A percentile compares a stretch with the other conserved stretches of the same genome.
Evolutionary conservation across 106 monocot species (phyloP).

Genomic region (Platanthera zijinensis): DNA sequence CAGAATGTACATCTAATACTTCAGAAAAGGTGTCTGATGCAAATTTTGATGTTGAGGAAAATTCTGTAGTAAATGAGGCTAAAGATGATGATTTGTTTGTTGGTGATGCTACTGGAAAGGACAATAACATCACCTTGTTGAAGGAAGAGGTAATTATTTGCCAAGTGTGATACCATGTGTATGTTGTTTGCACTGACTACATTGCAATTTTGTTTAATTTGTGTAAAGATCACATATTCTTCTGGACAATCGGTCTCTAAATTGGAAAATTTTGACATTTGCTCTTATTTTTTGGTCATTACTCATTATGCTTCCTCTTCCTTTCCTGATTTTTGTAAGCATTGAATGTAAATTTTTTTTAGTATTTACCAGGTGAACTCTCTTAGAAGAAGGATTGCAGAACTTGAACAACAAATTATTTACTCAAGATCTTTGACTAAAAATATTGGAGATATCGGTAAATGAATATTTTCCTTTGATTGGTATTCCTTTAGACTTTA

Average conservation of each 20-base stretch:
- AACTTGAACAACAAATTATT: conserved; percentile 33
- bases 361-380: conserved; percentile 39
- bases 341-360: neutral
- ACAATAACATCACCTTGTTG: conserved; percentile 32
- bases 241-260: neutral
- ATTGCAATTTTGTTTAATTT: conserved; percentile 1
- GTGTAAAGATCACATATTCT: neutral
- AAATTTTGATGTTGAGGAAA: conserved; percentile 4
- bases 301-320: neutral
- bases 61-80: conserved; percentile 8
- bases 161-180: neutral
- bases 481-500: neutral
- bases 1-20: neutral
- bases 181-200: neutral
- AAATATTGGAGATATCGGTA: neutral
- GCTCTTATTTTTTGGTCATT: neutral
- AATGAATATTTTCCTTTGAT: conserved; percentile 2
- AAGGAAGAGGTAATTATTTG: conserved; percentile 60
- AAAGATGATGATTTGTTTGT: neutral
- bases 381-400: conserved; percentile 45
- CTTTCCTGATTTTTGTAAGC: neutral
- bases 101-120: conserved; percentile 29
- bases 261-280: neutral
- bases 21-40: conserved; percentile 20
- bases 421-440: conserved; percentile 2